Evolutionary conservation across 2,329 filamentous ascomycete species (phyloP).

Genomic region (Fusarium buxicola): DNA sequence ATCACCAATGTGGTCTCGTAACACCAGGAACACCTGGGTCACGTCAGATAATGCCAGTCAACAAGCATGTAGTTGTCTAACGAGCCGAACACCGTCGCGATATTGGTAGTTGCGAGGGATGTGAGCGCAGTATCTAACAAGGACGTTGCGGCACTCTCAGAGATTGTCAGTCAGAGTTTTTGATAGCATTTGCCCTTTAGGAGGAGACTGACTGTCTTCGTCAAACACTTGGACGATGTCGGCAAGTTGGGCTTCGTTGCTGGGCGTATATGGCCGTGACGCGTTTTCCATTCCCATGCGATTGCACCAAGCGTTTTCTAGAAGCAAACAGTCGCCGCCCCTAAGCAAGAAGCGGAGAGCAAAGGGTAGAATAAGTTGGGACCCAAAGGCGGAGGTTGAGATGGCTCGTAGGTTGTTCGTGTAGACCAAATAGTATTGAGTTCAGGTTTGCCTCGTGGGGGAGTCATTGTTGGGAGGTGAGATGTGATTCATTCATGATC

Average conservation of each 20-base stretch:
- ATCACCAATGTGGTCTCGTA: constrained; percentile 58
- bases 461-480: not conserved
- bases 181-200: not conserved
- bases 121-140: constrained; percentile 57
- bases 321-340: not conserved
- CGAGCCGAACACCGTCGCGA: constrained; percentile 57
- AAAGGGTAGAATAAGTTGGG: not conserved
- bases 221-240: constrained; percentile 29
- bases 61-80: constrained; percentile 34
- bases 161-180: constrained; percentile 3
- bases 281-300: constrained; percentile 23
- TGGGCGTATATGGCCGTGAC: not conserved
- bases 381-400: not conserved
- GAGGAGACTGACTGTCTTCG: constrained; percentile 38
- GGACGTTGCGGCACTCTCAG: constrained; percentile 59
- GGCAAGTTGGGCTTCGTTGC: constrained; percentile 1
- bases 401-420: not conserved
- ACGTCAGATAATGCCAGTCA: not conserved
- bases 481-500: not conserved
- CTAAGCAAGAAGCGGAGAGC: not conserved
- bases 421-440: not conserved
- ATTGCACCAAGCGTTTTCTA: not conserved
- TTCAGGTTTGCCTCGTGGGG: not conserved
- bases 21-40: constrained; percentile 54
- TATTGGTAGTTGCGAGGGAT: constrained; percentile 61